These are phyloP conservation scores for Solanum gracilifrons DNA, from an alignment of 257 asterid species.

Conservation along the genomic window DNA sequence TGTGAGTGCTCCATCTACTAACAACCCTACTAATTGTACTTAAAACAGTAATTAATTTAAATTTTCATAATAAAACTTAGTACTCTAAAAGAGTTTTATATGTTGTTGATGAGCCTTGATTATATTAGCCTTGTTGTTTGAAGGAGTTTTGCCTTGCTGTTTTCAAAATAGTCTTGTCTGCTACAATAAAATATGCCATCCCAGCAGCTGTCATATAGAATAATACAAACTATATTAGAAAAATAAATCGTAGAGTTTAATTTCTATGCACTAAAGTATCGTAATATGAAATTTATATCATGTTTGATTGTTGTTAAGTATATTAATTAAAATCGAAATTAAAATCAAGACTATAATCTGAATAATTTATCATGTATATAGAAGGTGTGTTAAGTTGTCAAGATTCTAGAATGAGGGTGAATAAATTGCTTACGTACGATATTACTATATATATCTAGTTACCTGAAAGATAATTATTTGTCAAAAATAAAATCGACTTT, in stretches of 20 bases:
- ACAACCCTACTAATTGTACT: neutral
- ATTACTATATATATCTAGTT: neutral
- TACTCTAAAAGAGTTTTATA: neutral
- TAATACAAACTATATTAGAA: neutral
- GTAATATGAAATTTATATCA: neutral
- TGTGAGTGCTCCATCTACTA: neutral
- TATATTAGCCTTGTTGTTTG: conserved; percentile 8
- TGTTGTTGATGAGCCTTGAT: neutral
- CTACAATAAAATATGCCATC: conserved; percentile 84
- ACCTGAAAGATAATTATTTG: neutral
- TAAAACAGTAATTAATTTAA: neutral
- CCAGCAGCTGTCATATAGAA: conserved; percentile 37
- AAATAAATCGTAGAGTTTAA: neutral
- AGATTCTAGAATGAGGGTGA: neutral
- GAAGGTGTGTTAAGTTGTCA: neutral
- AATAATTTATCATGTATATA: neutral
- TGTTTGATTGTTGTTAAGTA: neutral
- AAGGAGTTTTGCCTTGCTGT: conserved; percentile 70
- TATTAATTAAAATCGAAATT: neutral
- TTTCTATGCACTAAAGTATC: neutral
- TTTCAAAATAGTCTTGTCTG: conserved; percentile 78
- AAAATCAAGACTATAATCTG: neutral
- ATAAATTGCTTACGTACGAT: neutral
- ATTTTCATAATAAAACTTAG: neutral
- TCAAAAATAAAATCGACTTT: accelerated